Evolutionary conservation across 2,329 filamentous ascomycete species (phyloP), one percentile per base, ranked within the genome.

Genomic region (Arthroderma uncinatum): DNA sequence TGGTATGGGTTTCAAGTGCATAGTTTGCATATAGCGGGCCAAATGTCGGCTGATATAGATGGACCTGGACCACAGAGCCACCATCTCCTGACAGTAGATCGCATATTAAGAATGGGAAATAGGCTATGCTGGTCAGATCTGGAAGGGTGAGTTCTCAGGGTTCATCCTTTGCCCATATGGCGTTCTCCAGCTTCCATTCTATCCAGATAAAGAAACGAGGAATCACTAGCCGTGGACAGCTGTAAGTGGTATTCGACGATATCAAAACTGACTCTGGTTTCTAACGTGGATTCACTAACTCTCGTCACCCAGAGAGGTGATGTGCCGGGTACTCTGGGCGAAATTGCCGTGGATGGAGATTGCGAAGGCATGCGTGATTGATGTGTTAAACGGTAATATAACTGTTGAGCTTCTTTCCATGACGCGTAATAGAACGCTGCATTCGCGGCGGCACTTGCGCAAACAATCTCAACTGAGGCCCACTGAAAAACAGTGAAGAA

Each of bases 401-500:
- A 57, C 14, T 48, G 54, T 19, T 39, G 54, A 47, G 56, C 39
- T 37, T 57, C 60, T 58, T 62, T 60, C 57, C 55, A 60, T 14
- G 58, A 23, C 7, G 57, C 59, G 33, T 62, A 62, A 44, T 60
- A 62, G 28, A 62, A 62, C n/a, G 60, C 57, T 16, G 61, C 58
- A 50, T 62, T 62, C 10, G 59, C 57, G 25, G 61, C 59, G 30
- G 60, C 33, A 36, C 53, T 58, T 16, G 61, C 48, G 39, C 61
- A 59, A 5, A 62, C 57, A 28, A 61, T 58, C 52, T 61, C 61
- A 42, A 62, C 56, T 14, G 59, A 62, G 36, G 60, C 60, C 60
- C 60, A 62, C 60, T 62, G 21, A 34, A 14, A 33, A 14, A 33
- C 6, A 33, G n/a, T 5, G 34, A 12, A 30, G 12, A 2, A 50